Conservation (phyloP, 805 yeast genomes). For the Peterozyma toletana region DNA sequence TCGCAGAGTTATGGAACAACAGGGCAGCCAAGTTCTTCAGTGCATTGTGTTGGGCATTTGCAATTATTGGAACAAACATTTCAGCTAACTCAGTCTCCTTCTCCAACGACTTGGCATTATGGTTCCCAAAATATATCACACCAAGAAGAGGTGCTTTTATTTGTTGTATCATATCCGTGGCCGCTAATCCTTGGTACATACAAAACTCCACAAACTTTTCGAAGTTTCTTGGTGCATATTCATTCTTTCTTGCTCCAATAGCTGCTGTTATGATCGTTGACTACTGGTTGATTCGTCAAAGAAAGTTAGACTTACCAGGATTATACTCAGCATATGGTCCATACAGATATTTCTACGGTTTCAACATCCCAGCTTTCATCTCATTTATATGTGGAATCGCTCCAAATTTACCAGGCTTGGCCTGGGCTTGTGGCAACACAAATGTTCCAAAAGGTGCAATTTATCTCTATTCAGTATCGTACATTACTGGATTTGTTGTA, state of each 20-base stretch:
- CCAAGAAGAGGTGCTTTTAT: slow-evolving; percentile 45
- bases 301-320: slow-evolving; percentile 22
- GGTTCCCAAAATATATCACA: slow-evolving; percentile 51
- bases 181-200: slow-evolving; percentile 15
- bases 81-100: slow-evolving; percentile 54
- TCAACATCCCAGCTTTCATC: slow-evolving; percentile 13
- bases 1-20: slow-evolving; percentile 11
- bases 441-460: slow-evolving; percentile 7
- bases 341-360: slow-evolving; percentile 12
- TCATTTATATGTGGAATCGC: slow-evolving; percentile 11
- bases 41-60: slow-evolving; percentile 13
- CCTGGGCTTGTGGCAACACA: slow-evolving; percentile 9
- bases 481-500: slow-evolving; percentile 6
- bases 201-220: slow-evolving; percentile 10
- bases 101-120: slow-evolving; percentile 49
- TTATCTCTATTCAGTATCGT: slow-evolving; percentile 8
- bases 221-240: slow-evolving; percentile 13
- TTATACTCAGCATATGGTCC: slow-evolving; percentile 13
- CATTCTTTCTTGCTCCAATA: slow-evolving; percentile 14
- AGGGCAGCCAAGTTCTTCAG: slow-evolving; percentile 13
- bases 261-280: slow-evolving; percentile 15
- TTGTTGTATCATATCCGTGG: slow-evolving; percentile 26
- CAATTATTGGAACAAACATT: slow-evolving; percentile 33
- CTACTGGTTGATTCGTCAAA: slow-evolving; percentile 18
- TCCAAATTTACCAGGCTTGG: slow-evolving; percentile 14